Conservation (phyloP, 345 rosid species). For the Lumnitzera littorea region DNA sequence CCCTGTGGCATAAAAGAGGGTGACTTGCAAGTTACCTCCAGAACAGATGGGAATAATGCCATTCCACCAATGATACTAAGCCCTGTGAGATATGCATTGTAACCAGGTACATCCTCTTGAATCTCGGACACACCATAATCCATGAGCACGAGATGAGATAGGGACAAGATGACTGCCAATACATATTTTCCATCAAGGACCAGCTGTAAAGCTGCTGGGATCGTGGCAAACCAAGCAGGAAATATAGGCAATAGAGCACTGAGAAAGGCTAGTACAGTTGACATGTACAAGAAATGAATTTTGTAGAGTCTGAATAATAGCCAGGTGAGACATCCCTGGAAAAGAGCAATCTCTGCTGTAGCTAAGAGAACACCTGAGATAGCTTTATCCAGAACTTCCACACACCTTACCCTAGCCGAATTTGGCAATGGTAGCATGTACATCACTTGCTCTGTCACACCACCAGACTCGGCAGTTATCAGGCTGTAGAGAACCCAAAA, state of each 20-base stretch:
- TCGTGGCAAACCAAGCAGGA: slow-evolving; percentile 83
- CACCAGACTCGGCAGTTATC: slow-evolving; percentile 91
- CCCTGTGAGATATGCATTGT: slow-evolving; percentile 73
- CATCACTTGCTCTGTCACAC: slow-evolving; percentile 91
- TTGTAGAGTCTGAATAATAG: slow-evolving; percentile 70
- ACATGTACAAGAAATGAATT: slow-evolving; percentile 83
- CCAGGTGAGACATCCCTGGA: slow-evolving; percentile 97
- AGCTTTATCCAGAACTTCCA: slow-evolving; percentile 80
- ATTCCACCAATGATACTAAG: slow-evolving; percentile 97
- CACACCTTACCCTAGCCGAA: slow-evolving; percentile 55
- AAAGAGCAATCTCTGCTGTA: slow-evolving; percentile 84
- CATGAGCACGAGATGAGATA: slow-evolving; percentile 69
- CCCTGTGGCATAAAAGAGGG: neutral
- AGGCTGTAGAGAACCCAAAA: slow-evolving; percentile 78
- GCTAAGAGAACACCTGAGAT: slow-evolving; percentile 89
- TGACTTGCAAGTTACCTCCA: slow-evolving; percentile 49
- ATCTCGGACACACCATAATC: slow-evolving; percentile 83
- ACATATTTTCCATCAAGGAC: slow-evolving; percentile 70
- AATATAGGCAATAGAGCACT: slow-evolving; percentile 77
- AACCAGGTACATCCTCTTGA: slow-evolving; percentile 87
- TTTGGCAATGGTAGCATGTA: slow-evolving; percentile 72
- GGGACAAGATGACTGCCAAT: slow-evolving; percentile 45
- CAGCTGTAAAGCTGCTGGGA: slow-evolving; percentile 71
- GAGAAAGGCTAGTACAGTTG: slow-evolving; percentile 70
- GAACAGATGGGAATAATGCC: slow-evolving; percentile 83